Percentiles rank a stretch among this genome's conserved stretches.
phyloP scores from a whole-genome alignment of 345 rosid genomes.

The Euphorbia tirucalli region DNA sequence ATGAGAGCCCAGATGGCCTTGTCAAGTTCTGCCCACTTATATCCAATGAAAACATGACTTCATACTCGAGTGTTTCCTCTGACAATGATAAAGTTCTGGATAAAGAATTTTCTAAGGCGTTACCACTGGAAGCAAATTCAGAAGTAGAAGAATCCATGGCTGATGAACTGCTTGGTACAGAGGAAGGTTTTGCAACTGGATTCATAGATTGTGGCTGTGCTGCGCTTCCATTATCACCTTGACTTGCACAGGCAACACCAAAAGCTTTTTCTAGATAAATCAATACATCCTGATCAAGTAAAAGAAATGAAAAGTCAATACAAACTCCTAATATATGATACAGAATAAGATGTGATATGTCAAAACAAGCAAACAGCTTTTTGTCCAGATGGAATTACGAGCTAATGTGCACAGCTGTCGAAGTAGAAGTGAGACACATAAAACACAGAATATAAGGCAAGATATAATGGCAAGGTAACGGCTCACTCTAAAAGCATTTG shows the following conservation, averaged over 20 bases:
- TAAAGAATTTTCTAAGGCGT: constrained; percentile 61
- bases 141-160: constrained; percentile 57
- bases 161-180: constrained; percentile 58
- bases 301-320: constrained; percentile 13
- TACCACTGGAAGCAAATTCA: constrained; percentile 49
- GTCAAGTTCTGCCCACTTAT: constrained; percentile 60
- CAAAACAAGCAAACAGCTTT: neutral
- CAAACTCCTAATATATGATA: neutral
- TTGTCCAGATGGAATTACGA: neutral
- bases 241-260: constrained; percentile 57
- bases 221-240: constrained; percentile 58
- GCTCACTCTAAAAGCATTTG: neutral
- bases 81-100: constrained; percentile 57
- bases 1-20: constrained; percentile 53
- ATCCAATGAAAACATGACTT: constrained; percentile 58
- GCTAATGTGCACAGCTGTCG: neutral
- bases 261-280: constrained; percentile 71
- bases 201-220: constrained; percentile 55
- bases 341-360: neutral
- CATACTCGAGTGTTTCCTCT: constrained; percentile 84
- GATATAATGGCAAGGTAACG: neutral
- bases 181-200: constrained; percentile 56
- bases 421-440: too few relatives aligned
- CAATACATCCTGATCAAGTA: constrained; percentile 64
- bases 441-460: neutral